Evolutionary conservation across 345 rosid genomes (phyloP).

Genomic region (Bruguiera gymnorhiza): DNA sequence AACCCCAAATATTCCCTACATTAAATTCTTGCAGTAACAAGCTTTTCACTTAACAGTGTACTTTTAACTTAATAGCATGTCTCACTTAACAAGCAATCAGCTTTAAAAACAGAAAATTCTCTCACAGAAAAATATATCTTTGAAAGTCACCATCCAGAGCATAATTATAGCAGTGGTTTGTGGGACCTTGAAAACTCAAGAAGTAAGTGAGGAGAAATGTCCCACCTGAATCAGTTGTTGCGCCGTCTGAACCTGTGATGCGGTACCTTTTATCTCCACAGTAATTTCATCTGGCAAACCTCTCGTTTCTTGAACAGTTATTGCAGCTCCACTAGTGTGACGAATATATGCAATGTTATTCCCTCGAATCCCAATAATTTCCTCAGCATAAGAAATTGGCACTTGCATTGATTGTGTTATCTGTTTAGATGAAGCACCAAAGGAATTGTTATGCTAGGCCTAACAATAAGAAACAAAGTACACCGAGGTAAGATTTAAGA

Average conservation of each 20-base stretch:
- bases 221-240: constrained; percentile 74
- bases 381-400: constrained; percentile 75
- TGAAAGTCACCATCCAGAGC: neutral
- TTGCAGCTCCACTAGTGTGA: constrained; percentile 61
- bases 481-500: neutral
- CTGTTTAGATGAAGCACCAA: constrained; percentile 26
- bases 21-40: too few species aligned
- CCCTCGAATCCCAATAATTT: constrained; percentile 76
- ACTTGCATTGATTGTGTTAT: constrained; percentile 80
- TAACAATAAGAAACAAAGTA: neutral
- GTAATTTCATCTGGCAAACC: constrained; percentile 67
- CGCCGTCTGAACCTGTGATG: constrained; percentile 69
- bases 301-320: constrained; percentile 70
- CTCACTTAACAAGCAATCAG: too few species aligned
- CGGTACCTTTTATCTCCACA: constrained; percentile 76
- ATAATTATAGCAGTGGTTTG: neutral
- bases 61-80: too few species aligned
- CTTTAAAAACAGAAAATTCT: too few species aligned
- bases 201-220: neutral
- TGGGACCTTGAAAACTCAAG: neutral
- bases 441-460: neutral
- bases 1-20: too few species aligned
- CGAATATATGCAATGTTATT: constrained; percentile 72
- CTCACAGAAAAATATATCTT: too few species aligned
- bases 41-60: too few species aligned